phyloP scores from a whole-genome alignment of 768 basidiomycete genomes.

The Lentinus brumalis region DNA sequence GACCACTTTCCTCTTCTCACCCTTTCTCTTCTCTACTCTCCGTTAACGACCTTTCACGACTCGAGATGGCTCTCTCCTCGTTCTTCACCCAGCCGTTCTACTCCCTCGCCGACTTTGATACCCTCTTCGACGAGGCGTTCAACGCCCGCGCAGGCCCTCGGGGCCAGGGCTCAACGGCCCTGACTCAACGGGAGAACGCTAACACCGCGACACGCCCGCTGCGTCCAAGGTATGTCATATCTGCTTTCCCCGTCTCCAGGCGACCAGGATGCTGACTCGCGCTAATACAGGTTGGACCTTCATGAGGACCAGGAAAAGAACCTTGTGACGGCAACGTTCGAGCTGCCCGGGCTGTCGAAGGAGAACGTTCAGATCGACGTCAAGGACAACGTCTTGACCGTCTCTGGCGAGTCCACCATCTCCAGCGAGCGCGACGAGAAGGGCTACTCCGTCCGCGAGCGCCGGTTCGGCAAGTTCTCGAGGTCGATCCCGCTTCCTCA shows the following conservation, averaged over 20 bases:
- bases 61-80: slow-evolving; percentile 36
- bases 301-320: slow-evolving; percentile 49
- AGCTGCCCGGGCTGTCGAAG: slow-evolving; percentile 55
- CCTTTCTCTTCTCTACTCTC: neutral
- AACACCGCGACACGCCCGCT: slow-evolving; percentile 12
- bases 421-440: slow-evolving; percentile 36
- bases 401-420: slow-evolving; percentile 49
- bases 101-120: slow-evolving; percentile 43
- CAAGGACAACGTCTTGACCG: slow-evolving; percentile 47
- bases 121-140: slow-evolving; percentile 45
- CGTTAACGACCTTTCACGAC: slow-evolving; percentile 17
- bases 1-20: slow-evolving; percentile 15
- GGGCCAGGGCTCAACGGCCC: neutral
- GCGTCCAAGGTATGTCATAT: slow-evolving; percentile 24
- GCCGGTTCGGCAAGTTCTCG: slow-evolving; percentile 30
- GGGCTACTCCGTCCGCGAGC: slow-evolving; percentile 37
- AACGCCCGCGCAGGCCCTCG: slow-evolving; percentile 3
- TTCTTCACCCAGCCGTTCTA: slow-evolving; percentile 46
- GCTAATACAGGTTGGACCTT: slow-evolving; percentile 44
- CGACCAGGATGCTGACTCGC: neutral
- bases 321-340: slow-evolving; percentile 53
- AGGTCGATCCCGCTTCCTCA: slow-evolving; percentile 28
- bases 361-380: slow-evolving; percentile 55
- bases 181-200: slow-evolving; percentile 4
- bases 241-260: too few relatives aligned